A percentile compares a stretch with the other conserved stretches of the same genome.
Conservation (phyloP, 75 land plant genomes). For the Sequoiadendron giganteum region DNA sequence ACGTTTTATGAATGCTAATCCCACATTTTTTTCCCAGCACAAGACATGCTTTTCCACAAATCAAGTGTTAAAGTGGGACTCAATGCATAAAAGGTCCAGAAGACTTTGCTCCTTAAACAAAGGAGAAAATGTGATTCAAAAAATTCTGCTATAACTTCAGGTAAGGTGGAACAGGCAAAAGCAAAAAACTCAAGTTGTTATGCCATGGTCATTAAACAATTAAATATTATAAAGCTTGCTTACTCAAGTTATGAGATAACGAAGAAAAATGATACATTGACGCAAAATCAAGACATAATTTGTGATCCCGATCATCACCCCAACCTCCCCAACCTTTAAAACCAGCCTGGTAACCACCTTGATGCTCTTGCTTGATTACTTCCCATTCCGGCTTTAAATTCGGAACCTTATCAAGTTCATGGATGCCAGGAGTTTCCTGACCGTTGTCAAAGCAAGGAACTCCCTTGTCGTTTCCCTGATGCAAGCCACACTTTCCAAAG, state of each 20-base stretch:
- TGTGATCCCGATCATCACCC: conserved; percentile 83
- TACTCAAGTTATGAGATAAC: background rate
- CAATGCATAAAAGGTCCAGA: background rate
- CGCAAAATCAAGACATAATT: conserved; percentile 77
- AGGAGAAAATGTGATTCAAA: background rate
- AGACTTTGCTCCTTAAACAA: background rate
- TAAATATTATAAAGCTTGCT: background rate
- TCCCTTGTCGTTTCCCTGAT: conserved; percentile 74
- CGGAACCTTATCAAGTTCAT: conserved; percentile 55
- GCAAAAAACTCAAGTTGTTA: background rate
- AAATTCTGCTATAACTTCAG: background rate
- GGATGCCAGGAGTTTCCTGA: conserved; percentile 30
- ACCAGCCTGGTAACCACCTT: conserved; percentile 70
- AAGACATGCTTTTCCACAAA: background rate
- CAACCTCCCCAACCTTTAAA: conserved; percentile 99
- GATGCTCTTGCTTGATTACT: conserved; percentile 29
- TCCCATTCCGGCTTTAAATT: conserved; percentile 74
- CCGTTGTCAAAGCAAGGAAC: conserved; percentile 66
- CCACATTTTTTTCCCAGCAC: background rate
- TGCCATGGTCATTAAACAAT: background rate
- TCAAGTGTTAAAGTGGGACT: background rate
- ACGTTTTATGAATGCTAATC: background rate
- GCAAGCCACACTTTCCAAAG: conserved; percentile 96
- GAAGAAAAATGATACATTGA: conserved; percentile 45
- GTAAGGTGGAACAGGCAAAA: background rate